These are phyloP conservation scores for Aspergillus pseudoglaucus DNA, from an alignment of 2,329 filamentous ascomycete species.

Conservation along the genomic window DNA sequence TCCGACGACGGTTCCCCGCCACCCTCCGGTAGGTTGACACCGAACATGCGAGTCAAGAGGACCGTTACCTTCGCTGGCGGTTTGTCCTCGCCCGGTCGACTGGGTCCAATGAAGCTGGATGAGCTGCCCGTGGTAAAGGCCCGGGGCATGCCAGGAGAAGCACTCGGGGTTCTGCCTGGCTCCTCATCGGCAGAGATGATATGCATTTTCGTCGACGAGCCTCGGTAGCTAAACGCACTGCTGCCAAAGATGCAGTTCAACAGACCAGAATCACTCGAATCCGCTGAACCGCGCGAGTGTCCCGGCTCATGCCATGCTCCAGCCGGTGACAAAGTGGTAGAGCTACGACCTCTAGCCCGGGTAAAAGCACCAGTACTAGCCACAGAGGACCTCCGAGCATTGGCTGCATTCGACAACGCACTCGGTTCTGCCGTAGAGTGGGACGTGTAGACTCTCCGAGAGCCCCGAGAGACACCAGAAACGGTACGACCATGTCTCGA, in stretches of 20 bases:
- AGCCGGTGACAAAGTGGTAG: slow-evolving; percentile 38
- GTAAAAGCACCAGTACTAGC: slow-evolving; percentile 33
- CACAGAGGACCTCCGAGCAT: slow-evolving; percentile 26
- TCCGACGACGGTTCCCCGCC: slow-evolving; percentile 30
- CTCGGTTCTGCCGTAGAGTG: slow-evolving; percentile 32
- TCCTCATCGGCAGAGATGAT: slow-evolving; percentile 44
- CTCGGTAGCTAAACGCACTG: slow-evolving; percentile 50
- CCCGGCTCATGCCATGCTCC: slow-evolving; percentile 27
- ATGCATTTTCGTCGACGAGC: slow-evolving; percentile 57
- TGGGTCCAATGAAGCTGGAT: slow-evolving; percentile 19
- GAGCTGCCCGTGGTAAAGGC: slow-evolving; percentile 33
- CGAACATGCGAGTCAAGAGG: slow-evolving; percentile 54
- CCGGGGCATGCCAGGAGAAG: slow-evolving; percentile 27
- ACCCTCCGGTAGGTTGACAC: slow-evolving; percentile 48
- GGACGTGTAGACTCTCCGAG: slow-evolving; percentile 26
- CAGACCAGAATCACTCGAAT: slow-evolving; percentile 47
- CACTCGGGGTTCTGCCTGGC: slow-evolving; percentile 14
- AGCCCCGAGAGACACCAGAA: slow-evolving; percentile 31
- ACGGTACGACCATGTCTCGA: slow-evolving; percentile 31
- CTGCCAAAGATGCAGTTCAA: slow-evolving; percentile 58
- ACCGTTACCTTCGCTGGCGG: slow-evolving; percentile 45
- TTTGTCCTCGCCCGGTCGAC: slow-evolving; percentile 27
- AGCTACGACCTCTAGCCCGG: slow-evolving; percentile 39
- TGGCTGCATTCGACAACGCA: slow-evolving; percentile 25
- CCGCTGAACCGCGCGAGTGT: slow-evolving; percentile 33